Percentiles rank a stretch among this genome's conserved stretches.
Conservation (phyloP, 768 basidiomycete genomes). For the Trametopsis cervina region DNA sequence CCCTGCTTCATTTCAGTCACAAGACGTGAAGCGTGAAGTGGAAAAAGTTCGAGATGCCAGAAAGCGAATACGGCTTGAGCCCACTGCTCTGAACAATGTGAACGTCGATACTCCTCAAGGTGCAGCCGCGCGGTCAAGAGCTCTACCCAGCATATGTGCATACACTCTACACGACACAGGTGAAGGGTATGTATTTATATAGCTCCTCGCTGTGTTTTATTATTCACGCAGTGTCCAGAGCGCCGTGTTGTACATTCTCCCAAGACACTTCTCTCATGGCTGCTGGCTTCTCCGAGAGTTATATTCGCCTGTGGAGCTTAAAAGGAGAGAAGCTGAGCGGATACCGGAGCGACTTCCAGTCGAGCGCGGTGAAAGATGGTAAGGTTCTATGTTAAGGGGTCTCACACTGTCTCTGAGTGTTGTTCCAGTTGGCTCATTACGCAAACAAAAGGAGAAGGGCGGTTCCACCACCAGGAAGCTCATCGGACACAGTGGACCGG, state of each 20-base stretch:
- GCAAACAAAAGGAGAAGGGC: constrained; percentile 71
- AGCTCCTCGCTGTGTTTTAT: constrained; percentile 1
- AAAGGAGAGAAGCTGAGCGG: constrained; percentile 86
- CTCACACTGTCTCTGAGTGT: not conserved
- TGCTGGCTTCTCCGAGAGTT: constrained; percentile 92
- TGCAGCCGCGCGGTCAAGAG: constrained; percentile 47
- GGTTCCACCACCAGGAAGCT: constrained; percentile 88
- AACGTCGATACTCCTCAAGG: constrained; percentile 58
- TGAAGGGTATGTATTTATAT: constrained; percentile 63
- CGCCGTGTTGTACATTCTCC: constrained; percentile 85
- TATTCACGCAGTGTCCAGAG: constrained; percentile 34
- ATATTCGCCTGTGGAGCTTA: constrained; percentile 89
- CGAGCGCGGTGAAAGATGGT: constrained; percentile 66
- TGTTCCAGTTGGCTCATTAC: constrained; percentile 46
- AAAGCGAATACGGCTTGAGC: constrained; percentile 88
- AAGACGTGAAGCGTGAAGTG: constrained; percentile 89
- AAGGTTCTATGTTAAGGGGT: constrained; percentile 19
- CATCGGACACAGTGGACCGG: constrained; percentile 94
- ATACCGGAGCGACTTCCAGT: constrained; percentile 66
- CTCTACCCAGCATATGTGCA: constrained; percentile 87
- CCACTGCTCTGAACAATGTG: constrained; percentile 49
- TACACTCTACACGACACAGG: constrained; percentile 92
- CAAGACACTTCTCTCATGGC: constrained; percentile 89
- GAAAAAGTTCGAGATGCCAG: constrained; percentile 82
- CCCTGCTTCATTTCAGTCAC: constrained; percentile 74